phyloP scores from a whole-genome alignment of 192 early-diverging fungal species.

The Rhizophagus sp. region DNA sequence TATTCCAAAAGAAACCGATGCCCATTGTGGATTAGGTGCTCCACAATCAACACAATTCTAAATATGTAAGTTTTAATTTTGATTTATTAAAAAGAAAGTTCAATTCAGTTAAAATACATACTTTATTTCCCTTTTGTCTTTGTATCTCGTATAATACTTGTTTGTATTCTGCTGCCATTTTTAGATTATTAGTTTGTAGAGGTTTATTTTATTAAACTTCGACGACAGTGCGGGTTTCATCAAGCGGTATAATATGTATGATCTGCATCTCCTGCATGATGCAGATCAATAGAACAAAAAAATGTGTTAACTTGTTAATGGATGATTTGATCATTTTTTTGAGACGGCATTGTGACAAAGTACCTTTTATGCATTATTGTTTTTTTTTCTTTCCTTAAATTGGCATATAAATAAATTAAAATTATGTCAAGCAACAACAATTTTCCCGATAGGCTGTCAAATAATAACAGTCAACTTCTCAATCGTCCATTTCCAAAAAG shows the following conservation, averaged over 20 bases:
- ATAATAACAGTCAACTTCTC: not conserved
- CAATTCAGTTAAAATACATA: slow-evolving; percentile 26
- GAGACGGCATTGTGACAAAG: no score
- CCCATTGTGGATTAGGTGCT: slow-evolving; percentile 86
- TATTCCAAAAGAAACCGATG: slow-evolving; percentile 88
- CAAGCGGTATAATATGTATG: no score
- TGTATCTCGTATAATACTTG: slow-evolving; percentile 63
- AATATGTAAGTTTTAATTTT: not conserved
- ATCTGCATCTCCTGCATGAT: no score
- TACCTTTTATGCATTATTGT: no score
- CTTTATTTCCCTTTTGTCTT: slow-evolving; percentile 56
- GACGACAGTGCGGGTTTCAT: no score
- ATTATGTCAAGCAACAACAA: not conserved
- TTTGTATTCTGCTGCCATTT: slow-evolving; percentile 63
- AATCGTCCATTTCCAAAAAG: not conserved
- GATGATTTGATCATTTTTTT: no score
- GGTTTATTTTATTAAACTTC: no score
- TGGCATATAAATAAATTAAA: not conserved
- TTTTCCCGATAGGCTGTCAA: not conserved
- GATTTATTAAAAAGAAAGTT: not conserved
- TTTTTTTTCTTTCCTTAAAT: no score
- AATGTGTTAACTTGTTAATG: no score
- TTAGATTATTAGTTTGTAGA: no score
- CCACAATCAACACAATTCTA: slow-evolving; percentile 89
- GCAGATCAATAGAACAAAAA: no score